Evolutionary conservation across 768 basidiomycete genomes (phyloP).

Genomic region (Mycena vulgaris): DNA sequence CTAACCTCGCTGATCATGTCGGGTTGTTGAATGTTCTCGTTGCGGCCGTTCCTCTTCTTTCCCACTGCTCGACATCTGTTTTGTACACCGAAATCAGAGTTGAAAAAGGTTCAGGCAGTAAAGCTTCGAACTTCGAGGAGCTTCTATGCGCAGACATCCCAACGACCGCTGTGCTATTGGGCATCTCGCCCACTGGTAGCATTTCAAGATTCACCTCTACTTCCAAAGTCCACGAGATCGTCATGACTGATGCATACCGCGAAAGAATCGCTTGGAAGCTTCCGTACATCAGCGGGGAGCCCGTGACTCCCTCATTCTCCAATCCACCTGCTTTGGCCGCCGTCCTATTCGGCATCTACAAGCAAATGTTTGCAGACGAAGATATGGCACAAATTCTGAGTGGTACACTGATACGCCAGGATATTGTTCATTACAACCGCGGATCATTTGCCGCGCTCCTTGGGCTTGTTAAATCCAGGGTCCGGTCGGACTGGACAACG

Average conservation of each 20-base stretch:
- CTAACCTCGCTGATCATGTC: conserved; percentile 56
- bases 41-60: conserved; percentile 48
- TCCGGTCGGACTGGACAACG: conserved; percentile 44
- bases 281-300: conserved; percentile 2
- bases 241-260: conserved; percentile 48
- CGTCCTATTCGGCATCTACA: conserved; percentile 7
- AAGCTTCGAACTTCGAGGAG: conserved; percentile 45
- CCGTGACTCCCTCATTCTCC: conserved; percentile 12
- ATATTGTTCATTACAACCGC: conserved; percentile 51
- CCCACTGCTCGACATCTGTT: conserved; percentile 39
- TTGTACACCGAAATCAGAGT: conserved; percentile 54
- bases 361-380: conserved; percentile 25
- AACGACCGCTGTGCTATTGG: conserved; percentile 52
- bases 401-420: not conserved
- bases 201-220: conserved; percentile 53
- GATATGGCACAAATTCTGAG: conserved; percentile 13
- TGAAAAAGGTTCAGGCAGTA: conserved; percentile 45
- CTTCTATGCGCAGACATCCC: conserved; percentile 52
- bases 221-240: conserved; percentile 55
- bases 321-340: not conserved
- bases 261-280: conserved; percentile 56
- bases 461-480: conserved; percentile 42
- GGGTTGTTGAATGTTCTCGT: conserved; percentile 58
- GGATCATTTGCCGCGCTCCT: conserved; percentile 51
- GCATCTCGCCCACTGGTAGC: conserved; percentile 52